These are phyloP conservation scores for Arthrocladium fulminans DNA, from an alignment of 2,329 filamentous ascomycete species.

Conservation along the genomic window DNA sequence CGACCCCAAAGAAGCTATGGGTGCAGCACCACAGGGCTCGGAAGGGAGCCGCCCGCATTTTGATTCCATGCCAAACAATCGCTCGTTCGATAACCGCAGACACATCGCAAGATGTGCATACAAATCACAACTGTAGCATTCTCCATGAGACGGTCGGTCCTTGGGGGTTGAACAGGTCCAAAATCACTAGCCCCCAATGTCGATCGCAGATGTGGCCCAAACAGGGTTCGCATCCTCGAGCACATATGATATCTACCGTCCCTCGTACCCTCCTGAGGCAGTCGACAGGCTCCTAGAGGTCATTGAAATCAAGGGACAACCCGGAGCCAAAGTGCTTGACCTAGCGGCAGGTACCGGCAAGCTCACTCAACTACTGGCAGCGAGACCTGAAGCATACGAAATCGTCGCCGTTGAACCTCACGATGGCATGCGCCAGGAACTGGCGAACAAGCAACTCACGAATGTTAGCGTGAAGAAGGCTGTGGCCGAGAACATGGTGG, in stretches of 20 bases:
- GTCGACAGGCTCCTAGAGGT: conserved; percentile 50
- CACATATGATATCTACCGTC: conserved; percentile 59
- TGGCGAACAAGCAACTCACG: conserved; percentile 49
- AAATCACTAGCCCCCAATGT: not conserved
- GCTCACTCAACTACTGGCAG: conserved; percentile 56
- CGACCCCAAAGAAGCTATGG: too few species aligned
- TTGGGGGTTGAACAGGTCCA: not conserved
- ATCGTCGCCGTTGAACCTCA: conserved; percentile 59
- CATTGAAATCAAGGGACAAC: conserved; percentile 42
- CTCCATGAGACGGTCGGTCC: too few species aligned
- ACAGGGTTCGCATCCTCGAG: conserved; percentile 55
- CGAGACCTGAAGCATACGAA: conserved; percentile 50
- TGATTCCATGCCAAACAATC: too few species aligned
- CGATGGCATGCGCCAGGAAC: conserved; percentile 53
- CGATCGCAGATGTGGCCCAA: conserved; percentile 24
- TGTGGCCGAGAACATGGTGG: conserved; percentile 46
- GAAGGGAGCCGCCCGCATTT: too few species aligned
- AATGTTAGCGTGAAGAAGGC: conserved; percentile 51
- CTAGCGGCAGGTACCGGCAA: conserved; percentile 63
- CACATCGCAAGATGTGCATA: too few species aligned
- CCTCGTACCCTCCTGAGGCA: conserved; percentile 54
- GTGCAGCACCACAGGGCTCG: too few species aligned
- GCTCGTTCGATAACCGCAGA: too few species aligned
- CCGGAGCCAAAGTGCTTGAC: conserved; percentile 49
- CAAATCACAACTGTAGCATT: too few species aligned